Base-by-base conservation (phyloP, 441 rosid genomes). In the Kokia cookei region DNA sequence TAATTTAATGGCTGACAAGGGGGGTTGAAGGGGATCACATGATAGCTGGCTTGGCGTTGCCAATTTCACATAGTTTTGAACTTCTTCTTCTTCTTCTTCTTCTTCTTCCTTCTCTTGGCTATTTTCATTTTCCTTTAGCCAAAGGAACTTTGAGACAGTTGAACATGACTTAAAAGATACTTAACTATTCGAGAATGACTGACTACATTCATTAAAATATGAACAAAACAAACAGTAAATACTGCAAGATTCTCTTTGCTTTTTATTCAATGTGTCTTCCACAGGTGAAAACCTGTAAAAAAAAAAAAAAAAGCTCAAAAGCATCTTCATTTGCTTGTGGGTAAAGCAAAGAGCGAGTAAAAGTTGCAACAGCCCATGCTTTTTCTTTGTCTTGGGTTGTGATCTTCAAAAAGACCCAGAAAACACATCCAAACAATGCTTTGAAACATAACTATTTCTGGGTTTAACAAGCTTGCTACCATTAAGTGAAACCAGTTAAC, bases 181-280 rank as follows among this genome's bases (percentile, higher is more conserved):
- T 19, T 51, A 15, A 22, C 17, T 51, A 51, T 13, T n/a, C 3
- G 42, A 37, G 42, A 37, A 7, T 7, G 42, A 1, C 42, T 37
- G 42, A 37, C 42, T 37, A 37, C 42, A 48, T 13, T 15, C 68
- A n/a, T 63, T 5, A 12, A 22, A 12, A 22, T 17, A 53, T 53
- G 27, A 43, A 32, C 24, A 10, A 40, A 70, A 22, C 59, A 27
- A 53, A 45, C 17, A 54, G 7, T 7, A 24, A 69, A 24, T 47
- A 24, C 74, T 73, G 76, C 67, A 51, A 57, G 72, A 73, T 77
- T 73, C 82, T 69, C 65, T 70, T 55, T 57, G 75, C 73, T 55
- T 60, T 57, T 64, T 67, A 37, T 37, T 71, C 51, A 54, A 65
- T 47, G 45, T 78, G 80, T 40, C 77, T 47, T 32, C 77, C 81